phyloP scores from a whole-genome alignment of 164 flowering plant genomes.

The Kalanchoe fedtschenkoi region DNA sequence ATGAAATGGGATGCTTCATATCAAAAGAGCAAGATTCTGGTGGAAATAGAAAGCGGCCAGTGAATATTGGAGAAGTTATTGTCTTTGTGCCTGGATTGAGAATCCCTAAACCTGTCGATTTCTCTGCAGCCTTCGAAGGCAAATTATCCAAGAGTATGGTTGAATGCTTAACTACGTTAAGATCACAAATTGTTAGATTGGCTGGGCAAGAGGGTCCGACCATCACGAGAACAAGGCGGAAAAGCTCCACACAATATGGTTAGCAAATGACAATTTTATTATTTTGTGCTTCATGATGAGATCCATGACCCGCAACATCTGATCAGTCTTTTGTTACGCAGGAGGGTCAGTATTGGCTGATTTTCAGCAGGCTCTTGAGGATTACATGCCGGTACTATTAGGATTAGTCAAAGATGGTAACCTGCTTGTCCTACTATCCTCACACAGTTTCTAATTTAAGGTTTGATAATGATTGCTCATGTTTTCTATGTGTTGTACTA shows the following conservation, averaged over 20 bases:
- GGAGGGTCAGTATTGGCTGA: conserved; percentile 75
- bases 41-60: conserved; percentile 50
- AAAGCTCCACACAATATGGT: conserved; percentile 80
- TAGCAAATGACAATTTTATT: conserved; percentile 2
- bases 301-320: neutral
- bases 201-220: conserved; percentile 67
- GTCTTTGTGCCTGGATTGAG: conserved; percentile 80
- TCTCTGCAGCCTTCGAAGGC: conserved; percentile 43
- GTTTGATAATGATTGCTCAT: neutral
- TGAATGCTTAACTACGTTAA: conserved; percentile 58
- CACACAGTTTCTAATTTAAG: neutral
- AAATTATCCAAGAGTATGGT: conserved; percentile 42
- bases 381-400: conserved; percentile 69
- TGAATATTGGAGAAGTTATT: conserved; percentile 59
- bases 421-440: neutral
- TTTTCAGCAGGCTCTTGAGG: conserved; percentile 75
- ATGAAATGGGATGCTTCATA: conserved; percentile 65
- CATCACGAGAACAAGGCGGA: conserved; percentile 50
- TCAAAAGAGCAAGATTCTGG: conserved; percentile 56
- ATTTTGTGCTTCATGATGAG: neutral
- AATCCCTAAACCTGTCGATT: conserved; percentile 68
- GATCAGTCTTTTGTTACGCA: conserved; percentile 15
- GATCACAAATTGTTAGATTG: conserved; percentile 71
- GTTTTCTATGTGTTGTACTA: conserved; percentile 19
- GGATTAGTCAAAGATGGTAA: conserved; percentile 78